These are phyloP conservation scores for Cercis canadensis DNA, from an alignment of 306 rosid genomes.

Conservation along the genomic window DNA sequence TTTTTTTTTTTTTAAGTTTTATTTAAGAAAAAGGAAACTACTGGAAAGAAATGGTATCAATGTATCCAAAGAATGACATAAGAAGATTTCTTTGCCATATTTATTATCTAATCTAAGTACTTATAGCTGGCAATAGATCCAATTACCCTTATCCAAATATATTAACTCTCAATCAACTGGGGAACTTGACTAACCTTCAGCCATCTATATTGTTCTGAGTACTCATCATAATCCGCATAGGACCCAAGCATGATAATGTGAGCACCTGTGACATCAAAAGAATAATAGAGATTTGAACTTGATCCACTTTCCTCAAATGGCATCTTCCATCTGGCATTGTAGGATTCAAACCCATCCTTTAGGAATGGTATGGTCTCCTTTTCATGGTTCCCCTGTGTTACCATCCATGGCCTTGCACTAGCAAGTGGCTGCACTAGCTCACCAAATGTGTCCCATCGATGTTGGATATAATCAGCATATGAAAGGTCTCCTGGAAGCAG, in stretches of 20 bases:
- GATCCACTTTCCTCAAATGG: conserved; percentile 90
- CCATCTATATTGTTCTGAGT: conserved; percentile 89
- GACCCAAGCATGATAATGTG: conserved; percentile 94
- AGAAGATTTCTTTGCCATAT: too few species aligned
- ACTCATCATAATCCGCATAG: conserved; percentile 70
- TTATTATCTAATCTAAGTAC: background rate
- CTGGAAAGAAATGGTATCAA: too few species aligned
- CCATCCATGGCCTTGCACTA: conserved; percentile 95
- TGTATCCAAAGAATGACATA: too few species aligned
- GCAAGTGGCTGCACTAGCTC: conserved; percentile 93
- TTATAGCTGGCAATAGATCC: background rate
- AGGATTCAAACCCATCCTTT: conserved; percentile 73
- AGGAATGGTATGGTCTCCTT: conserved; percentile 67
- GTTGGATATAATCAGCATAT: conserved; percentile 85
- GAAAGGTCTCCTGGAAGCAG: conserved; percentile 95
- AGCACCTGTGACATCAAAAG: conserved; percentile 81
- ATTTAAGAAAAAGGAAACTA: too few species aligned
- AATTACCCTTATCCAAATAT: background rate
- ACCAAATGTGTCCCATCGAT: conserved; percentile 87
- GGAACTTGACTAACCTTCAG: conserved; percentile 68
- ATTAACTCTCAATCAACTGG: conserved; percentile 21
- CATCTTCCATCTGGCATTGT: conserved; percentile 93
- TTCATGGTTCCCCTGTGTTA: conserved; percentile 94
- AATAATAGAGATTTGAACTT: conserved; percentile 87
- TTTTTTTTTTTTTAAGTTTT: too few species aligned